phyloP scores from a whole-genome alignment of 2,329 filamentous ascomycete genomes.

The Ilyonectria sp. region DNA sequence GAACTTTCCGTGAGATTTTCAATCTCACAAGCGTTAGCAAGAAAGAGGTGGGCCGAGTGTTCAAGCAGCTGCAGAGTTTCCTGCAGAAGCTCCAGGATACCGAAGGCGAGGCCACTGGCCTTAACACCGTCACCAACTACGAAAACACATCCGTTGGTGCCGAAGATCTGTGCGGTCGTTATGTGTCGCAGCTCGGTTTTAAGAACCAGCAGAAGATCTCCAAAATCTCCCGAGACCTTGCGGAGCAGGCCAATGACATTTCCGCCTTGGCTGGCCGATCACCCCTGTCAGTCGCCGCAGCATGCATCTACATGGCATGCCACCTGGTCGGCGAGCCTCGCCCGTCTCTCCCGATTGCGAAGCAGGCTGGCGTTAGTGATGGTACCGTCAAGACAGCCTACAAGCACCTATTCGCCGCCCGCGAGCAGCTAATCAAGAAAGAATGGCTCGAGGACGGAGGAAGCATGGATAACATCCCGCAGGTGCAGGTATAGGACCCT shows the following conservation, averaged over 20 bases:
- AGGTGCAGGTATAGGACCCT: constrained; percentile 51
- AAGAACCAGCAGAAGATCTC: constrained; percentile 81
- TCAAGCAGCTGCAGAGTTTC: constrained; percentile 93
- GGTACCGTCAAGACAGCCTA: constrained; percentile 97
- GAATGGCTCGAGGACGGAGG: constrained; percentile 83
- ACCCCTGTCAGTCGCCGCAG: constrained; percentile 92
- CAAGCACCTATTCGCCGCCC: constrained; percentile 84
- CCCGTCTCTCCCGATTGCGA: constrained; percentile 88
- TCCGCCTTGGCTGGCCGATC: constrained; percentile 92
- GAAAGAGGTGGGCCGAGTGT: constrained; percentile 97
- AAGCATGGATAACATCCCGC: constrained; percentile 79
- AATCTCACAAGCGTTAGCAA: constrained; percentile 94
- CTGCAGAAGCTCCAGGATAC: constrained; percentile 80
- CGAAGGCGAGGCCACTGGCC: constrained; percentile 62
- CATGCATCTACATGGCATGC: constrained; percentile 97
- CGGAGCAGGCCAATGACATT: constrained; percentile 81
- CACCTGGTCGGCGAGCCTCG: constrained; percentile 86
- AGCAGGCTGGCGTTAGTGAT: constrained; percentile 91
- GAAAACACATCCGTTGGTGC: constrained; percentile 85
- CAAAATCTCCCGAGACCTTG: constrained; percentile 84
- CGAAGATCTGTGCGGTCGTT: constrained; percentile 88
- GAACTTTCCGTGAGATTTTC: constrained; percentile 96
- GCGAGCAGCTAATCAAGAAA: constrained; percentile 80
- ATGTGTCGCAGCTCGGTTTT: constrained; percentile 85
- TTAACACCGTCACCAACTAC: constrained; percentile 77